These are phyloP conservation scores for Jamesozyma hellenica DNA, from an alignment of 805 yeast genomes.

Conservation along the genomic window DNA sequence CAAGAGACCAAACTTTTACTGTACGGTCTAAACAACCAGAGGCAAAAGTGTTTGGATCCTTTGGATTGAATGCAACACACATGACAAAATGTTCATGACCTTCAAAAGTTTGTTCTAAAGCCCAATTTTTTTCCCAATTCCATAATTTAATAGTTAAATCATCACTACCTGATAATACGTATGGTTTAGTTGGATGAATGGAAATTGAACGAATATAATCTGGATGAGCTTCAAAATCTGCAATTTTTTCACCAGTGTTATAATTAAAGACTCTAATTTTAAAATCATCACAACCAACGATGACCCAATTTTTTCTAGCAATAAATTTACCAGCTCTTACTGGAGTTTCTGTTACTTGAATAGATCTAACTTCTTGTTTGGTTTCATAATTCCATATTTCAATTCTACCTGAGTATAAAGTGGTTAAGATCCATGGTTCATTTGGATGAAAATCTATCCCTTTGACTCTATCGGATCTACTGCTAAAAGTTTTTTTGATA, in stretches of 20 bases:
- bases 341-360: conserved; percentile 93
- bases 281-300: conserved; percentile 93
- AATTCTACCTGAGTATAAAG: conserved; percentile 72
- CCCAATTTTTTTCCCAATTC: conserved; percentile 97
- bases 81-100: conserved; percentile 95
- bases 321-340: conserved; percentile 91
- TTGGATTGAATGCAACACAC: conserved; percentile 92
- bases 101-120: conserved; percentile 77
- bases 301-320: conserved; percentile 94
- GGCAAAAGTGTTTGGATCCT: conserved; percentile 95
- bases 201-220: conserved; percentile 91
- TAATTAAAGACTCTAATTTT: conserved; percentile 87
- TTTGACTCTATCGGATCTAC: conserved; percentile 93
- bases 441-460: conserved; percentile 97
- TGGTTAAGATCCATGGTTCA: conserved; percentile 92
- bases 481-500: conserved; percentile 46
- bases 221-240: conserved; percentile 96
- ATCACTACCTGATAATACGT: conserved; percentile 79
- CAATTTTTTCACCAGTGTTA: conserved; percentile 88
- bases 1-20: conserved; percentile 92
- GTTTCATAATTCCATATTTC: conserved; percentile 95
- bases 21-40: conserved; percentile 94
- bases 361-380: conserved; percentile 63
- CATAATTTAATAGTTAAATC: conserved; percentile 86
- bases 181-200: conserved; percentile 89